Base-by-base conservation (phyloP, 257 asterid genomes). In the Rhazya stricta region DNA sequence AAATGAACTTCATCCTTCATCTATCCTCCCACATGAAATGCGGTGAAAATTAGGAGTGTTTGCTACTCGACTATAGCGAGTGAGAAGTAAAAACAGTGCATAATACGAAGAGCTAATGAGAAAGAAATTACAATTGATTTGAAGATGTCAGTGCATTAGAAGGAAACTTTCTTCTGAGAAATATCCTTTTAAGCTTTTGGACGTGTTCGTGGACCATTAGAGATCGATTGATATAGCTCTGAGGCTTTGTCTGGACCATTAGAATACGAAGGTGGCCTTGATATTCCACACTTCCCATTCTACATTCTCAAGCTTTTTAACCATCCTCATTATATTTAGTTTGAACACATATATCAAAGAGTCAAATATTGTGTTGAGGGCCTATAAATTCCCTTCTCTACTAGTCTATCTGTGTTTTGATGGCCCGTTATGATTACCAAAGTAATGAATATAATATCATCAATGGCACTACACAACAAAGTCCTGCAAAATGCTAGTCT, bases 311-410 rank as follows among this genome's bases (percentile, higher is more conserved):
- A 71, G 32, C 66, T 71, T 71, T 78, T 42, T 46, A 48, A 25
- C 70, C 48, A 74, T 72, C 34, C 69, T 82, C 83, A 82, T 82
- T 73, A 82, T 82, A 76, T 57, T 73, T 69, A 16, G 77, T 79
- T 83, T 83, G 82, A 79, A 80, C 79, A 71, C 76, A 79, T 60
- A 74, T 79, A 73, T 79, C 78, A 61, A 65, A 75, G 65, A 79
- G 86, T 83, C 84, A 83, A 83, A 74, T 69, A n/a, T 57, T 56
- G 63, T 56, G 76, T 77, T 79, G 80, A 79, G 78, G 65, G 58
- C 81, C 81, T 69, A 61, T 79, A 37, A 60, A 70, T 50, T 43
- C 69, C 61, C 77, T 76, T 58, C 45, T 63, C 76, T 62, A 71
- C 51, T 58, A 57, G 83, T 79, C 83, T 73, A 32, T 69, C 66